Percentiles rank a stretch among this genome's conserved stretches.
Evolutionary conservation across 73 alveolate genomes (phyloP).

Genomic region (Tetrahymena elliotti): DNA sequence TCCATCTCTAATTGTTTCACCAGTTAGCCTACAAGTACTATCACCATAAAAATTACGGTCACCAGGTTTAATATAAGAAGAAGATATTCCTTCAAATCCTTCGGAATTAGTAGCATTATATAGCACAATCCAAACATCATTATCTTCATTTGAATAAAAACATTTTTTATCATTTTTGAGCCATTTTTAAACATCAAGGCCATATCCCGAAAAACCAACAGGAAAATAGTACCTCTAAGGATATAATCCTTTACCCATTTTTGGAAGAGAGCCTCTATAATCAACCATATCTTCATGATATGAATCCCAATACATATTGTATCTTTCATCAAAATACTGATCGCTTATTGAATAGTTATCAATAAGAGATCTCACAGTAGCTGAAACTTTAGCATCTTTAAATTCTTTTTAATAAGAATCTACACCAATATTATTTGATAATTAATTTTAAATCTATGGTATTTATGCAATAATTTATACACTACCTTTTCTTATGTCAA

Average conservation of each 20-base stretch:
- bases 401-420: neutral
- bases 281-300: neutral
- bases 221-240: neutral
- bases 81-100: neutral
- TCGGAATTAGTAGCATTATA: neutral
- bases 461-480: neutral
- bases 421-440: neutral
- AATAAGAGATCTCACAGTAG: neutral
- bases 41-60: neutral
- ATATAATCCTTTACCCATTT: neutral
- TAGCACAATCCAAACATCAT: neutral
- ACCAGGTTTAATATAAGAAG: neutral
- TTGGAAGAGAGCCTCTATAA: neutral
- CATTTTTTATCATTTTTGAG: neutral
- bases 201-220: neutral
- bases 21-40: neutral
- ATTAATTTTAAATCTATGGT: neutral
- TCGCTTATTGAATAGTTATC: neutral
- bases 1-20: neutral
- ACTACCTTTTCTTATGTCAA: neutral
- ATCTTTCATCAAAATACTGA: neutral
- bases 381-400: neutral
- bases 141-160: neutral
- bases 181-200: neutral
- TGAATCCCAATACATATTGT: neutral